Evolutionary conservation across 768 basidiomycete genomes (phyloP).

Genomic region (Boletus bicolor): DNA sequence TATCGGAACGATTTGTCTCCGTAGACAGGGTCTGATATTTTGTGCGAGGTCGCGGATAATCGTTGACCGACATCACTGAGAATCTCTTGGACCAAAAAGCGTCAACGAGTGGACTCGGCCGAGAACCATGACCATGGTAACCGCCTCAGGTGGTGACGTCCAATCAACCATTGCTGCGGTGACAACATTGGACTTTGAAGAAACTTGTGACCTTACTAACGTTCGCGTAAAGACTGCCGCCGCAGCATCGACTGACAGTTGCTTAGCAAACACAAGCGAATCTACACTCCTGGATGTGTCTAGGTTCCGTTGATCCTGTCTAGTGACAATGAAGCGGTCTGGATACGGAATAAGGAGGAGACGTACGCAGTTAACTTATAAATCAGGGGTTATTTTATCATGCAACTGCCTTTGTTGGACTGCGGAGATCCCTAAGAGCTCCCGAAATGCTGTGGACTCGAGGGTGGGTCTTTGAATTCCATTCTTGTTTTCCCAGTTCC

Average conservation of each 20-base stretch:
- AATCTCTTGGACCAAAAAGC: not conserved
- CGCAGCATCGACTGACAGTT: not conserved
- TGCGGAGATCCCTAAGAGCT: not conserved
- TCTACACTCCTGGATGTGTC: not conserved
- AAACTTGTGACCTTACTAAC: too few relatives aligned
- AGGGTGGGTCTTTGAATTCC: not conserved
- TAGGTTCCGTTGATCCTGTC: not conserved
- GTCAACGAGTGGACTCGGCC: too few relatives aligned
- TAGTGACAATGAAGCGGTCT: not conserved
- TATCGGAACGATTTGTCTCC: not conserved
- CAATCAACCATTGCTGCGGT: not conserved
- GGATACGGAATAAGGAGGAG: not conserved
- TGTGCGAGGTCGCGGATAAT: not conserved
- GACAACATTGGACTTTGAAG: not conserved
- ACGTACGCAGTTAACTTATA: not conserved
- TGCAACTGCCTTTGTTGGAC: conserved; percentile 7
- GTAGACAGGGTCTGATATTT: not conserved
- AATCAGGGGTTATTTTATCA: not conserved
- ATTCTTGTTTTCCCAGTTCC: not conserved
- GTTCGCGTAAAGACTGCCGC: not conserved
- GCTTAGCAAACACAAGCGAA: not conserved
- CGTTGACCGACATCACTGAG: not conserved
- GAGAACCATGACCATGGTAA: too few relatives aligned
- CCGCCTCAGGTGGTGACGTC: too few relatives aligned
- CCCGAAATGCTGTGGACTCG: conserved; percentile 3